phyloP scores from a whole-genome alignment of 2,329 filamentous ascomycete genomes.

The Nemania diffusa region DNA sequence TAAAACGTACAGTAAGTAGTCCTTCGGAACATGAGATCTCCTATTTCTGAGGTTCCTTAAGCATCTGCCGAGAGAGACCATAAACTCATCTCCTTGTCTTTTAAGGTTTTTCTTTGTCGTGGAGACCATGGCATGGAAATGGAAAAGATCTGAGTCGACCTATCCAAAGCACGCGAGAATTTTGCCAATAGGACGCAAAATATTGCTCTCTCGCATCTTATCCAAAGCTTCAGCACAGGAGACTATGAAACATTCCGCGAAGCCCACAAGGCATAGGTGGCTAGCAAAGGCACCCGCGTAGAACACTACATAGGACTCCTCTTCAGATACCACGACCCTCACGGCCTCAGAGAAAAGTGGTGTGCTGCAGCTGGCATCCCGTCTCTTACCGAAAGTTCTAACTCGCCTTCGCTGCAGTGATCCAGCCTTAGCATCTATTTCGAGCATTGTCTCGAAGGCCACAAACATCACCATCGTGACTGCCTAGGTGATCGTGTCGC shows the following conservation, averaged over 20 bases:
- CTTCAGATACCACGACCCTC: neutral
- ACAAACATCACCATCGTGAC: neutral
- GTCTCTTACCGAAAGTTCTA: neutral
- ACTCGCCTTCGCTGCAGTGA: too few relatives aligned
- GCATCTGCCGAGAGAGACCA: conserved; percentile 6
- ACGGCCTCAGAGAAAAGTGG: neutral
- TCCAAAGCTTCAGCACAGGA: neutral
- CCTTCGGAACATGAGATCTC: neutral
- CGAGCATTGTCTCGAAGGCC: neutral
- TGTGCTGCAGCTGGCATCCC: neutral
- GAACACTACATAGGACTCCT: neutral
- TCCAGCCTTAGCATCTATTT: neutral
- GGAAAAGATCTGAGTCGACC: neutral
- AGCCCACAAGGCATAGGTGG: neutral
- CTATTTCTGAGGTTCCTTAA: neutral
- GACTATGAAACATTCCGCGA: neutral
- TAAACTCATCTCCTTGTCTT: neutral
- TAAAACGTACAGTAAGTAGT: neutral
- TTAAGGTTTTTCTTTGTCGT: neutral
- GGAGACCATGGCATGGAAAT: neutral
- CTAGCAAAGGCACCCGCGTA: neutral
- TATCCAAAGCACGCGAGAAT: neutral
- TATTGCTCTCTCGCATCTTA: neutral
- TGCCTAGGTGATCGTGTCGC: too few relatives aligned
- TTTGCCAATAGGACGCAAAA: neutral